phyloP scores from a whole-genome alignment of 148 eudicot species.

The Diospyros lotus region DNA sequence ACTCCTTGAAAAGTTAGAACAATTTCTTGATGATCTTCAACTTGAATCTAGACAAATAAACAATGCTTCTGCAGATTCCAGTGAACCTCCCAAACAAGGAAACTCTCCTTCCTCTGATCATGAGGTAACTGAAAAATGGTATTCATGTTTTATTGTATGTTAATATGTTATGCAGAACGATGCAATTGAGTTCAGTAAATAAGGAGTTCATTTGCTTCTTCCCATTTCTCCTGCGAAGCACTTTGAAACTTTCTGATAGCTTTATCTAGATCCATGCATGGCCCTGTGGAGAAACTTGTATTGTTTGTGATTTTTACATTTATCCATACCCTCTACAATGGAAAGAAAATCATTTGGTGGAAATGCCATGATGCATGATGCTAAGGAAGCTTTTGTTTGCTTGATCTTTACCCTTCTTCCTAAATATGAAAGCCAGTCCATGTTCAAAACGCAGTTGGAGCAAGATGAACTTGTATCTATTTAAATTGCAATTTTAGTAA shows the following conservation, averaged over 20 bases:
- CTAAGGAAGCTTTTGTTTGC: constrained; percentile 5
- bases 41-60: constrained; percentile 44
- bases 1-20: constrained; percentile 86
- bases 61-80: constrained; percentile 27
- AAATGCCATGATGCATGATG: neutral
- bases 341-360: neutral
- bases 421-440: neutral
- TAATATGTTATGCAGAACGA: too few relatives aligned
- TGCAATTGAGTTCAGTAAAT: neutral
- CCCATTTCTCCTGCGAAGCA: constrained; percentile 9
- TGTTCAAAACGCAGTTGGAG: neutral
- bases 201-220: neutral
- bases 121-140: constrained; percentile 43
- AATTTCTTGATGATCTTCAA: constrained; percentile 65
- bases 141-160: neutral
- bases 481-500: neutral
- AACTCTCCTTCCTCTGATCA: constrained; percentile 40
- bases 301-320: constrained; percentile 5
- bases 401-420: neutral
- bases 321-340: neutral
- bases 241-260: neutral
- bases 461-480: neutral
- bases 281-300: neutral
- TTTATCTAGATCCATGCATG: neutral
- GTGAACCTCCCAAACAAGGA: constrained; percentile 39